A percentile compares a stretch with the other conserved stretches of the same genome.
Conservation (phyloP, 306 rosid genomes). For the Cucurbita moschata region DNA sequence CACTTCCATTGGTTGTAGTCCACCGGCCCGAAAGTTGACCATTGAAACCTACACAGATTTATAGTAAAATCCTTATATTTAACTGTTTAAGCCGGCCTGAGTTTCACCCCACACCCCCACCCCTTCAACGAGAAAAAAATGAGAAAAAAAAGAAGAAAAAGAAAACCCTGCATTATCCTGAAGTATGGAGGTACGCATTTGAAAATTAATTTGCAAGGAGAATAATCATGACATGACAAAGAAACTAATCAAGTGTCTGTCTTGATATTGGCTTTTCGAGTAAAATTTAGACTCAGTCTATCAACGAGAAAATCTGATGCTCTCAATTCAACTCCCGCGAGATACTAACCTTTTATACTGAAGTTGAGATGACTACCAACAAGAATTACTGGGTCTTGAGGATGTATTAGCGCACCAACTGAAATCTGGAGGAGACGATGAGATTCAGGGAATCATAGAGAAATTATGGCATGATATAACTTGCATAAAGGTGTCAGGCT, state of each 20-base stretch:
- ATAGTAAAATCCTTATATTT: neutral
- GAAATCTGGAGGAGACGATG: slow-evolving; percentile 40
- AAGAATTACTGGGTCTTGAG: slow-evolving; percentile 67
- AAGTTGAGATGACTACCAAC: slow-evolving; percentile 59
- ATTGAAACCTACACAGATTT: slow-evolving; percentile 35
- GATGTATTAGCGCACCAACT: slow-evolving; percentile 73
- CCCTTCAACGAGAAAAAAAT: neutral
- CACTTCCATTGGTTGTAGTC: slow-evolving; percentile 55
- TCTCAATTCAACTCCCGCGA: neutral
- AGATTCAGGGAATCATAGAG: slow-evolving; percentile 8
- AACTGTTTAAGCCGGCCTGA: too few relatives aligned
- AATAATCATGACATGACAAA: neutral
- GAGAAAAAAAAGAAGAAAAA: neutral
- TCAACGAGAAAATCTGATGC: neutral
- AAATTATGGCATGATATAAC: neutral
- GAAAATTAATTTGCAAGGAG: neutral
- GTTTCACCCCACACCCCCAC: neutral
- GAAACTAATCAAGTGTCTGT: neutral
- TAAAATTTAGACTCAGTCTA: neutral
- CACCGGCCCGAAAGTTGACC: slow-evolving; percentile 67
- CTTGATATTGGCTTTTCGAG: neutral
- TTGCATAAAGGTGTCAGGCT: neutral
- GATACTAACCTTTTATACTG: slow-evolving; percentile 52
- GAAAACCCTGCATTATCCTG: neutral
- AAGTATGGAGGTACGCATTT: neutral